Evolutionary conservation across 2,329 filamentous ascomycete species (phyloP), one percentile per base, ranked within the genome.

Genomic region (Bipolaris zeicola): DNA sequence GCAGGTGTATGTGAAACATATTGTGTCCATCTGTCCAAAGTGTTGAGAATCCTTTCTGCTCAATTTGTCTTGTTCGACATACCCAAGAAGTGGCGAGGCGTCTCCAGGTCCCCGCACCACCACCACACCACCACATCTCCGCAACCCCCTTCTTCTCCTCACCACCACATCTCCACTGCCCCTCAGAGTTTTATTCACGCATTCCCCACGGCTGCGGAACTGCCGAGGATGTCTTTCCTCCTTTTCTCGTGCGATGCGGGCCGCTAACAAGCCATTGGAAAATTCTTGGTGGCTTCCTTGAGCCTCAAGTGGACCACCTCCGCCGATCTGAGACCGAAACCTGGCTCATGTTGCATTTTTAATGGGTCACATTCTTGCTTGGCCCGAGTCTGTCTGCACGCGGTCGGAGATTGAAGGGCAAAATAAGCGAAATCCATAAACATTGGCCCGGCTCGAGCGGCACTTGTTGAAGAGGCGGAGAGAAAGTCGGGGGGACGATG

Each of bases 221-320:
- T 56, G 49, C 49, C 54, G 54, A 56, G 28, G 52, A 38, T 52
- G 24, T 39, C 4, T 39, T 42, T 41, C 36, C 45, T 46, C 34
- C 31, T 24, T 53, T 44, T 53, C 50, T 52, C 10, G 44, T 44
- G 38, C 54, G 50, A 38, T 46, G 50, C 50, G 50, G 44, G 20
- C 44, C 50, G 26, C 22, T 53, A 52, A 50, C 50, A 53, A 36
- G 44, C 11, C 3, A 37, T 44, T 53, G 24, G 54, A 53, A 57
- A 16, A 16, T 57, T 57, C 54, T 57, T 57, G 46, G 54, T 53
- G 50, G 39, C 44, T 57, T 57, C 54, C 50, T 48, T 57, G 50
- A 57, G 54, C 54, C 54, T 57, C 54, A 57, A 44, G 44, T 56
- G 54, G 54, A 39, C 33, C 50, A 16, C n/a, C 39, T 50, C 34